These are phyloP conservation scores for Lodderomyces oxycetoniae DNA, from an alignment of 1,139 yeast species.

Conservation along the genomic window DNA sequence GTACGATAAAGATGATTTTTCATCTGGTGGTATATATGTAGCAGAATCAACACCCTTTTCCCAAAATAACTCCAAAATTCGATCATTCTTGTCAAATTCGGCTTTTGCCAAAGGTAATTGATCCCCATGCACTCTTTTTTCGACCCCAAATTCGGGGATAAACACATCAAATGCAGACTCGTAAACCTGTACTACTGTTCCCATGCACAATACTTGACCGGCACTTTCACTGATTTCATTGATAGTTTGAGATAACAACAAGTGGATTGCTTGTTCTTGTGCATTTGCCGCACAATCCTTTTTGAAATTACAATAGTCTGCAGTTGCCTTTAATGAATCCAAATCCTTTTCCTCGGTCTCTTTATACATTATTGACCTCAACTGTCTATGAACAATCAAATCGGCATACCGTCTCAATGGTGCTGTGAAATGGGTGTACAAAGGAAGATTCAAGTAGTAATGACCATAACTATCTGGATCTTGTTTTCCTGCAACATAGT, in stretches of 20 bases:
- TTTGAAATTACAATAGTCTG: slow-evolving; percentile 92
- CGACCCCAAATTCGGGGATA: slow-evolving; percentile 93
- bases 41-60: slow-evolving; percentile 89
- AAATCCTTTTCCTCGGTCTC: slow-evolving; percentile 37
- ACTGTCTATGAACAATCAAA: slow-evolving; percentile 85
- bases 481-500: slow-evolving; percentile 82
- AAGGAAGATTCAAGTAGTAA: slow-evolving; percentile 74
- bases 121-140: slow-evolving; percentile 96
- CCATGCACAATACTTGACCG: slow-evolving; percentile 80
- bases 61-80: slow-evolving; percentile 84
- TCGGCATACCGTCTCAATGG: slow-evolving; percentile 93
- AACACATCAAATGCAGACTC: slow-evolving; percentile 95
- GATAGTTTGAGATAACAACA: slow-evolving; percentile 77
- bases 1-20: slow-evolving; percentile 69
- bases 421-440: slow-evolving; percentile 90
- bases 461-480: slow-evolving; percentile 78
- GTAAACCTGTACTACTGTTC: slow-evolving; percentile 86
- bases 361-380: slow-evolving; percentile 57
- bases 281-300: slow-evolving; percentile 92
- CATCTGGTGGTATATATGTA: slow-evolving; percentile 85
- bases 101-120: slow-evolving; percentile 91
- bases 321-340: slow-evolving; percentile 71
- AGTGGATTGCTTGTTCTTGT: slow-evolving; percentile 91
- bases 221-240: slow-evolving; percentile 71
- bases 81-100: slow-evolving; percentile 70